A percentile compares a stretch with the other conserved stretches of the same genome.
Conservation (phyloP, 139 green algal genomes). For the Closterium sp. region DNA sequence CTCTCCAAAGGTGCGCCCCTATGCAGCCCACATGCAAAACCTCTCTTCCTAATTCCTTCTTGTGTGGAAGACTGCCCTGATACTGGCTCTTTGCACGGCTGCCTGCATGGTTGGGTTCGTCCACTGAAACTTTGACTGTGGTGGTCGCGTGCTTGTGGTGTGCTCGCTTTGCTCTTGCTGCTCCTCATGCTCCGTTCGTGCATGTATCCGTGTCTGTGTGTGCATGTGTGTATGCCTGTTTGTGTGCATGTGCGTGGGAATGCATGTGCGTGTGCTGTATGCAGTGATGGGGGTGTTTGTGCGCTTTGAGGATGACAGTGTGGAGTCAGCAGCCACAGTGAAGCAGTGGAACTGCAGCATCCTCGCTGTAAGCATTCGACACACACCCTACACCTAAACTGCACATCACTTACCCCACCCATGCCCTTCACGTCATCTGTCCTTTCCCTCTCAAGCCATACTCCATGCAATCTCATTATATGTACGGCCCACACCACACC, state of each 20-base stretch:
- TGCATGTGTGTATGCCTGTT: background rate
- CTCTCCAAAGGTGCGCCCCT: background rate
- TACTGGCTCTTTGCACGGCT: too few relatives aligned
- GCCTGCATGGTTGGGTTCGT: too few relatives aligned
- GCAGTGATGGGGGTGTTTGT: conserved; percentile 42
- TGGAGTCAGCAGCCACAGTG: conserved; percentile 28
- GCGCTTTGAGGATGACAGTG: conserved; percentile 37
- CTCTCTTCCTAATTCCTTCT: too few relatives aligned
- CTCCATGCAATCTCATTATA: too few relatives aligned
- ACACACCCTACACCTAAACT: background rate
- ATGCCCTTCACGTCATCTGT: too few relatives aligned
- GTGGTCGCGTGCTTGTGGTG: background rate
- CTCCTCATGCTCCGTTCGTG: background rate
- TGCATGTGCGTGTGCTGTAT: background rate
- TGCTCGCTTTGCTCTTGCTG: background rate
- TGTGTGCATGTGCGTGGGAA: background rate
- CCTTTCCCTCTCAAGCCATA: too few relatives aligned
- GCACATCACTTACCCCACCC: too few relatives aligned
- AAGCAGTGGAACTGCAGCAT: conserved; percentile 40
- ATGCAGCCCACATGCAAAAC: background rate
- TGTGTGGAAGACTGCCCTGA: background rate
- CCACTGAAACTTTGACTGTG: background rate
- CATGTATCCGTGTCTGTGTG: background rate
- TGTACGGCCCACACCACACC: background rate
- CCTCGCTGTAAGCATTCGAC: conserved; percentile 24